Evolutionary conservation across 805 yeast species (phyloP), one percentile per base, ranked within the genome.

Genomic region (Myxozyma sirexii): DNA sequence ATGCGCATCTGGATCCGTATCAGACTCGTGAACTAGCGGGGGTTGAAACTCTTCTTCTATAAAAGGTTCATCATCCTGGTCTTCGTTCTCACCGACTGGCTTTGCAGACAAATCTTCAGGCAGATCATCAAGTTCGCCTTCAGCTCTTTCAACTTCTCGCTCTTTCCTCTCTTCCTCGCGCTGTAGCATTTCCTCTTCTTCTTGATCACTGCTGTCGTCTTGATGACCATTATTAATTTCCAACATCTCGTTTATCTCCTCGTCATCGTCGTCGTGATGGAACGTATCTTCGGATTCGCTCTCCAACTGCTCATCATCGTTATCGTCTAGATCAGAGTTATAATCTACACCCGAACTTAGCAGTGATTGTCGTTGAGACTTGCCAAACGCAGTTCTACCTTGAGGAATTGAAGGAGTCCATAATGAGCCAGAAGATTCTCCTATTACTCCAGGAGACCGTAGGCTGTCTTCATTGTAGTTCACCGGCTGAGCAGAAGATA

Each of bases 1-100:
- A 10, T 42, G 55, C 10, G 43, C 56, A 44, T 60, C 58, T n/a
- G 61, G 60, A 35, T 57, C 64, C 17, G 48, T 31, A 54, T 60
- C 61, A 19, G 64, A 60, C 38, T 60, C 62, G 35, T 57, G 64
- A 24, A 57, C 63, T 13, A 57, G 35, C 1, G 64, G 64, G 7
- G 45, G 31, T 24, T 56, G 61, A 19, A 43, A 24, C 33, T 60
- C 61, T 46, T 60, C 64, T 39, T 56, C 64, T 29, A 60, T 57
- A 26, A 54, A 60, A 4, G 52, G 53, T 21, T 51, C 61, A 21
- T 38, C 58, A 2, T 54, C 59, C 19, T 47, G n/a, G n/a, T n/a
- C 56, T n/a, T 35, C 51, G 5, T 35, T 46, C 21, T 26, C 38
- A 12, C n/a, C 44, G 12, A 37, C 26, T 5, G 43, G 43, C 29